A percentile compares a stretch with the other conserved stretches of the same genome.
Evolutionary conservation across 2,329 filamentous ascomycete species (phyloP).

Genomic region (Xylaria hypoxylon): DNA sequence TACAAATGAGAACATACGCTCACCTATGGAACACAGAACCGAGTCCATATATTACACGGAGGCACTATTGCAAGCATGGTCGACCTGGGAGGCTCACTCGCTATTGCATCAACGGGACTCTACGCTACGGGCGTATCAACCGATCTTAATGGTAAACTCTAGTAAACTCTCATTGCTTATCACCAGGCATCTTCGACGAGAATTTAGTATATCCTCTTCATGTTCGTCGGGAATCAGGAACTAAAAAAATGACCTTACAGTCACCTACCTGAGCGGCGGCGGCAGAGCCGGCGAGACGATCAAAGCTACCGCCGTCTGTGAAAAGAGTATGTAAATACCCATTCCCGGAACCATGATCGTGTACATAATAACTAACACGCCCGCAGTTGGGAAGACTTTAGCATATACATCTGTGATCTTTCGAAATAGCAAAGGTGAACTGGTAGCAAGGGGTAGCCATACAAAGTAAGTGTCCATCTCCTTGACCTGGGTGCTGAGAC

Average conservation of each 20-base stretch:
- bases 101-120: constrained; percentile 72
- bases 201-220: not conserved
- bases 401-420: constrained; percentile 72
- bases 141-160: constrained; percentile 68
- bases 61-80: constrained; percentile 83
- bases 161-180: constrained; percentile 54
- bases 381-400: constrained; percentile 70
- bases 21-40: constrained; percentile 66
- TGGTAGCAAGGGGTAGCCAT: constrained; percentile 72
- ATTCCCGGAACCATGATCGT: not conserved
- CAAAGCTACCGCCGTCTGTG: constrained; percentile 67
- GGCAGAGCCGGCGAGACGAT: constrained; percentile 68
- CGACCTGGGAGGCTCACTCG: constrained; percentile 73
- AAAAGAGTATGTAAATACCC: constrained; percentile 64
- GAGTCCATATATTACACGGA: constrained; percentile 80
- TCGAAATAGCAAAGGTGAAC: constrained; percentile 67
- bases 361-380: constrained; percentile 13
- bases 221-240: not conserved
- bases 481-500: not conserved
- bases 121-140: constrained; percentile 74
- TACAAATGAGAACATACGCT: not conserved
- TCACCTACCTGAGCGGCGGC: constrained; percentile 71
- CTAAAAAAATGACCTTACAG: constrained; percentile 52
- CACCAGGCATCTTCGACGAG: too few relatives aligned
- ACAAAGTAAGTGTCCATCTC: constrained; percentile 65